Evolutionary conservation across 202 grass and related monocot genomes (phyloP), one percentile per base, ranked within the genome.

Genomic region (Setaria viridis): DNA sequence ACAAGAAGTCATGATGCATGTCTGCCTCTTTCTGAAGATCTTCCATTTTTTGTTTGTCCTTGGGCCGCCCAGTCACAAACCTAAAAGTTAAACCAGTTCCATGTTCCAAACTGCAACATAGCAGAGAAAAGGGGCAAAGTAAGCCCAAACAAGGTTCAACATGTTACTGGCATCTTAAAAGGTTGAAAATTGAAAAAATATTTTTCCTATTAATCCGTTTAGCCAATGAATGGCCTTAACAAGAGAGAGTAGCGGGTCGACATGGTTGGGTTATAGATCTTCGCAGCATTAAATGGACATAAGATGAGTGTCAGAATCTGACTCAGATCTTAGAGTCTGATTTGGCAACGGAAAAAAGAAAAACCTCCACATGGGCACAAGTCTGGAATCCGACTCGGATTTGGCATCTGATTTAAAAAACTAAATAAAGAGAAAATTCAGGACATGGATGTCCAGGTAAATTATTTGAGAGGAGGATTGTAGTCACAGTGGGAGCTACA

Each of bases 41-140:
- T 43, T 90, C 88, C 88, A 89, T 94, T 81, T 94, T 99, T 76
- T 90, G 78, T 74, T 89, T 81, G 80, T 99, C 90, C 56, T 94
- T 91, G 71, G 91, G 89, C 42, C 39, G 84, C 21, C 64, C 87
- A 92, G 95, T 78, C 10, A 99, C 93, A 95, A 99, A 99, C 72
- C 96, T 94, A 95, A 96, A 95, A 80, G 93, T 88, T 84, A 99
- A 91, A 71, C 96, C 91, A 91, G 86, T 94, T 72, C 77, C 84
- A 85, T 91, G 90, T 60, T 96, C 96, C 77, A 99, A 94, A 74
- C 96, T 99, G 86, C 53, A 92, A 86, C 20, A 84, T 77, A 47
- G 25, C 85, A 75, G 55, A 69, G 29, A 2, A 63, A 77, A 32
- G 3, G 4, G 7, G 12, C 21, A 70, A 46, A 50, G 4, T 87